These are phyloP conservation scores for Silene coronaria DNA, from an alignment of 179 eudicot genomes.

Conservation along the genomic window DNA sequence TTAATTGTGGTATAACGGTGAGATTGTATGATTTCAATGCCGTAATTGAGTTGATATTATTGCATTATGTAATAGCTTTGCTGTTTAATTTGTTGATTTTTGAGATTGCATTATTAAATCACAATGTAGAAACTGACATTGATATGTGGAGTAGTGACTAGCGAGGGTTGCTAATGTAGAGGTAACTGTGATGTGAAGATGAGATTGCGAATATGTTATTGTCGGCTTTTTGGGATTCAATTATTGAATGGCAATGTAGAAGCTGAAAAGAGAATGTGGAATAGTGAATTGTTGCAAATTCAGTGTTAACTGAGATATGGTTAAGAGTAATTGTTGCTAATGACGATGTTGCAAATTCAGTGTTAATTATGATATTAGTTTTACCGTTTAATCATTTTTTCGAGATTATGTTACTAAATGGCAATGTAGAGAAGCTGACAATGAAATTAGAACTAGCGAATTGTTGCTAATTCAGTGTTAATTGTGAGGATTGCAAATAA, in stretches of 20 bases:
- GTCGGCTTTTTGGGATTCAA: background rate
- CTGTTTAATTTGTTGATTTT: background rate
- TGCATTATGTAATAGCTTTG: background rate
- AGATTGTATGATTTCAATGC: background rate
- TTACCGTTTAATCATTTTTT: too few relatives aligned
- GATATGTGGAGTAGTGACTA: background rate
- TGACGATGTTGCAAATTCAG: too few relatives aligned
- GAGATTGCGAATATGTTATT: background rate
- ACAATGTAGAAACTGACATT: background rate
- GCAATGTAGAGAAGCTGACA: too few relatives aligned
- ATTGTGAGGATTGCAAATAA: background rate
- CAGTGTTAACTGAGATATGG: background rate
- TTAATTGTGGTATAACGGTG: background rate
- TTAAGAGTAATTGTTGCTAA: background rate
- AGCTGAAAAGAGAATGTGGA: background rate
- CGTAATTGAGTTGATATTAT: background rate
- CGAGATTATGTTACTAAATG: too few relatives aligned
- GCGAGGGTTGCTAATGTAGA: background rate
- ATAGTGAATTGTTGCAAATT: background rate
- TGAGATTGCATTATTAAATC: background rate
- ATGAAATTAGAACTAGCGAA: too few relatives aligned
- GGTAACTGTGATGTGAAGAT: background rate
- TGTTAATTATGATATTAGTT: too few relatives aligned
- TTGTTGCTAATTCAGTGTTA: too few relatives aligned
- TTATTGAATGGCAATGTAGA: background rate